Evolutionary conservation across 805 yeast genomes (phyloP), one percentile per base, ranked within the genome.

Genomic region (Wickerhamiella occidentalis): DNA sequence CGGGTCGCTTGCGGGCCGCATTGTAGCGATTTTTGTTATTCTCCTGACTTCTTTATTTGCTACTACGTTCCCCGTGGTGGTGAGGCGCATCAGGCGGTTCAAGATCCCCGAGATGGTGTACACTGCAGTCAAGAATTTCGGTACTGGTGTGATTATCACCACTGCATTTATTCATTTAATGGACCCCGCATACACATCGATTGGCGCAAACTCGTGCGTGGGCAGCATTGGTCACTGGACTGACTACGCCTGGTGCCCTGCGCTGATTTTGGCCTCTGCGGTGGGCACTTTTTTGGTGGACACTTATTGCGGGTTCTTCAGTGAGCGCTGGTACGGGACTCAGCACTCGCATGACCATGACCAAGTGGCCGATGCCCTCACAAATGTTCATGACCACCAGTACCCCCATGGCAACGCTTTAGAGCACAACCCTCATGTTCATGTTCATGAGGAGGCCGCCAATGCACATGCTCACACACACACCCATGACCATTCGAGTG

Each of bases 71-170:
- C 84, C 57, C 54, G 67, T 57, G 23, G 59, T 61, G 11, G 60
- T 68, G 15, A 47, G 51, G 40, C 49, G 54, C 7, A 45, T 57
- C 49, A 55, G 53, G 47, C 35, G 58, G 51, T 26, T 62, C 48
- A 50, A 55, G 11, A 53, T 65, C 38, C 69, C 66, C 12, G 55
- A 52, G 8, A 40, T 50, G 26, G 62, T 55, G 61, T 76, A 61
- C 48, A 29, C 56, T 19, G 50, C 63, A 36, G 64, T 64, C 15
- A 53, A 62, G n/a, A 75, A 71, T 66, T 80, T 80, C 57, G 90
- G 90, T 56, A 73, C 85, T 3, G 90, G 90, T 47, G 88, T 82
- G 42, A 82, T 82, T 56, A 68, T 82, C 3, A 82, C 88, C 9
- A 82, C 90, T 6, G 85, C 86, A 0, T 82, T 79, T 56, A 73